Conservation (phyloP, 495 filamentous ascomycete species). For the Amniculicola lignicola region DNA sequence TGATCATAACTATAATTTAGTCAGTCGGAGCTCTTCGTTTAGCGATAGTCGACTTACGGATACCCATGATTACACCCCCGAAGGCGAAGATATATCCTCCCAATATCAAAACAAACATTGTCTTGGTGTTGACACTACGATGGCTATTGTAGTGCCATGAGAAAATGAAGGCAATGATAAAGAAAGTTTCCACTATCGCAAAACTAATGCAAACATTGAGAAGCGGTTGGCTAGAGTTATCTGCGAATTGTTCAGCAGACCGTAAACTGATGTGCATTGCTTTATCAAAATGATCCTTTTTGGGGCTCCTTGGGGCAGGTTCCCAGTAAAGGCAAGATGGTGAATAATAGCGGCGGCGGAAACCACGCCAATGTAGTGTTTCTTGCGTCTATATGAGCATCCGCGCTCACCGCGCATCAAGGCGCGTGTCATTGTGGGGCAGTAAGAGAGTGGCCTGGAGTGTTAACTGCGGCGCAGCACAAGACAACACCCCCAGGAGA, state of each 20-base stretch:
- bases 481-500: no score
- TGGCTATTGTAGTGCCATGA: constrained; percentile 21
- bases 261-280: no score
- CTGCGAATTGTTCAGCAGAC: neutral
- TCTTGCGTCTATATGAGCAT: no score
- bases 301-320: no score
- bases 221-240: constrained; percentile 8
- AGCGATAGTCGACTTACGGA: constrained; percentile 4
- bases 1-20: constrained; percentile 9
- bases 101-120: constrained; percentile 2
- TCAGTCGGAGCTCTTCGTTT: neutral
- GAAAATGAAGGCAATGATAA: constrained; percentile 23
- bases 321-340: no score
- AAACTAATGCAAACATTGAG: constrained; percentile 25
- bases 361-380: no score
- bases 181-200: constrained; percentile 21
- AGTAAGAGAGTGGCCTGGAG: no score
- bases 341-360: no score
- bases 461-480: no score
- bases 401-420: no score
- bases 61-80: constrained; percentile 7
- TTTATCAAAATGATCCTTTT: no score
- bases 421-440: no score
- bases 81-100: constrained; percentile 18
- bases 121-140: constrained; percentile 10